Evolutionary conservation across 495 filamentous ascomycete species (phyloP).

Genomic region (Aspergillus cristatus): DNA sequence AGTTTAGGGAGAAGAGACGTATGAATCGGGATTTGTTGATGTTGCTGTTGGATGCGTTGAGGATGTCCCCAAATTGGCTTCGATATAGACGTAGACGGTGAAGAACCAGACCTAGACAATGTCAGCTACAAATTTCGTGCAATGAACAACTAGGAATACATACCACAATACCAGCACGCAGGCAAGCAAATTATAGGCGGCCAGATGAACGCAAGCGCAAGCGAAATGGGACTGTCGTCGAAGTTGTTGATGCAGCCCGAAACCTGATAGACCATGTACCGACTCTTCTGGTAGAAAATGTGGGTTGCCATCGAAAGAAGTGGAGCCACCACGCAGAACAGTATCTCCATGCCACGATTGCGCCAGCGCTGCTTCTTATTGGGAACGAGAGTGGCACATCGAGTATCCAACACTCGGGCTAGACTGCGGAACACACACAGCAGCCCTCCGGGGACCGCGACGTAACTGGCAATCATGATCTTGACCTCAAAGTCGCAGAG

Average conservation of each 20-base stretch:
- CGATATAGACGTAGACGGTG: slow-evolving; percentile 60
- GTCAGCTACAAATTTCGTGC: slow-evolving; percentile 2
- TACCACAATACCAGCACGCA: slow-evolving; percentile 64
- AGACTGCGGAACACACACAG: slow-evolving; percentile 68
- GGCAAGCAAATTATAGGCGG: slow-evolving; percentile 54
- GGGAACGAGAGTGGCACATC: slow-evolving; percentile 43
- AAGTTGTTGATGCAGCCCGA: slow-evolving; percentile 60
- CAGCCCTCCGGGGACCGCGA: slow-evolving; percentile 54
- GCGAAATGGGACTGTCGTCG: slow-evolving; percentile 60
- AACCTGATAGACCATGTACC: slow-evolving; percentile 68
- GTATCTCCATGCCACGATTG: slow-evolving; percentile 47
- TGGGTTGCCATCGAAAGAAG: slow-evolving; percentile 55
- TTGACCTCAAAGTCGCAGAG: slow-evolving; percentile 82
- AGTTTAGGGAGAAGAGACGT: slow-evolving; percentile 69
- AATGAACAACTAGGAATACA: slow-evolving; percentile 15
- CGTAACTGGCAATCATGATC: slow-evolving; percentile 50
- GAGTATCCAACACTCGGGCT: slow-evolving; percentile 58
- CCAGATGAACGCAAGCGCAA: slow-evolving; percentile 60
- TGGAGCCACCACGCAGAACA: slow-evolving; percentile 63
- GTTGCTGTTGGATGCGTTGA: slow-evolving; percentile 47
- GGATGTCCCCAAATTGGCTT: slow-evolving; percentile 46
- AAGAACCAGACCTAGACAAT: slow-evolving; percentile 47
- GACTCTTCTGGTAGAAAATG: slow-evolving; percentile 55
- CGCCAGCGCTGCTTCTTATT: slow-evolving; percentile 43
- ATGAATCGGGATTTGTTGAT: slow-evolving; percentile 60